Base-by-base conservation (phyloP, 2,329 filamentous ascomycete species). In the Madurella mycetomatis region DNA sequence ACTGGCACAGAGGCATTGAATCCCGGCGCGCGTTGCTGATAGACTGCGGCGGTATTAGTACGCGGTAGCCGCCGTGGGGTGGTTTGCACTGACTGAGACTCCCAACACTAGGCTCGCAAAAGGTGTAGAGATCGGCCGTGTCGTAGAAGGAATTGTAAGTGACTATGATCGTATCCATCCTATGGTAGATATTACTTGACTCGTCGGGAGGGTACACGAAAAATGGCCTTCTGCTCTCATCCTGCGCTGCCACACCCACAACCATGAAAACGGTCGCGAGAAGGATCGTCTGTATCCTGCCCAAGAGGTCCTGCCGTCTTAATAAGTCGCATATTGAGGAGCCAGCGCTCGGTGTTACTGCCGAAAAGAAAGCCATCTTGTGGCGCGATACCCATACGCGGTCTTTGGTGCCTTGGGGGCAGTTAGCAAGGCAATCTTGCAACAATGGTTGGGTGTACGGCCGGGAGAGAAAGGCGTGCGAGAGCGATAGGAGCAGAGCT, bases 121-220 rank as follows among this genome's bases (percentile, higher is more conserved):
- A 58, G 1, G 47, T 53, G 12, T 18, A 55, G 15, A 58, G 39
- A 1, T 34, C 31, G 1, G 13, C 56, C 2, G 13, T 47, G 2
- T 53, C 49, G 31, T 41, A 44, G 19, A 18, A 44, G 44, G n/a
- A 18, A 5, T n/a, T 42, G 47, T 58, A 58, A 4, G 44, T 46
- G 37, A 55, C 56, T 25, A 53, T 41, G n/a, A 55, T 46, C 17
- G 56, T 58, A 53, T 55, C 56, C 47, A 49, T n/a, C 13, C 11
- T 48, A 31, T 55, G 41, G 43, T 48, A 58, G 12, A 50, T 34
- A 18, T 42, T 7, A 7, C 31, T 42, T 1, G 50, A 53, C 2
- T 46, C 40, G 8, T 32, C 32, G 13, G 32, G 31, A 7, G 50
- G 47, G 30, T 51, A 56, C 12, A 19, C 12, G 15, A 53, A 53